phyloP scores from a whole-genome alignment of 2,329 filamentous ascomycete genomes.

The Beauveria asiatica region DNA sequence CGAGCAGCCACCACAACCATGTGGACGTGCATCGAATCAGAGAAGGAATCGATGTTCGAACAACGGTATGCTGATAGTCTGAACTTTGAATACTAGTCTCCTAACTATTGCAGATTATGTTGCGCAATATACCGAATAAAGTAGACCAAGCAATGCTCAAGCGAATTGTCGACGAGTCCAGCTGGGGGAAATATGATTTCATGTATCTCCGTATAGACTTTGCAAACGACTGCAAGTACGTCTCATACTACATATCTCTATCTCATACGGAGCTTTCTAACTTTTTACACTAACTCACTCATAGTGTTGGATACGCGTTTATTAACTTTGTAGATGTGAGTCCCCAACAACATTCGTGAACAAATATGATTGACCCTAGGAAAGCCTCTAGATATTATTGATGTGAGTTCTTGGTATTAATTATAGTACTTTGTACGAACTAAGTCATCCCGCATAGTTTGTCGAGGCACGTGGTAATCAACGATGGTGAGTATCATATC shows the following conservation, averaged over 20 bases:
- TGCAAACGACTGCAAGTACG: constrained; percentile 71
- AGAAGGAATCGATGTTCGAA: constrained; percentile 63
- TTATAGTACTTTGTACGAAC: neutral
- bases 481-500: constrained; percentile 50
- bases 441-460: constrained; percentile 44
- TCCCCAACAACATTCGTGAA: neutral
- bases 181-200: constrained; percentile 82
- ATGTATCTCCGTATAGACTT: constrained; percentile 91
- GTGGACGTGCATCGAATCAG: constrained; percentile 54
- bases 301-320: constrained; percentile 90
- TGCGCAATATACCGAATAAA: constrained; percentile 90
- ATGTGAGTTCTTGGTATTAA: constrained; percentile 37
- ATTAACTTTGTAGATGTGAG: constrained; percentile 84
- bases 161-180: constrained; percentile 67
- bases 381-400: constrained; percentile 64
- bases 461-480: constrained; percentile 61
- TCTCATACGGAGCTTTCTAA: no score
- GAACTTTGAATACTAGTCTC: neutral
- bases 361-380: constrained; percentile 25
- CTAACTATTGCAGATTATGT: constrained; percentile 60
- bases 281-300: neutral
- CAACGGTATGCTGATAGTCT: constrained; percentile 48
- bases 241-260: no score
- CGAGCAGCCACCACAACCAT: constrained; percentile 48
- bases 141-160: constrained; percentile 73